A percentile compares a stretch with the other conserved stretches of the same genome.
phyloP scores from a whole-genome alignment of 805 yeast species.

The Wickerhamomyces queroliae region DNA sequence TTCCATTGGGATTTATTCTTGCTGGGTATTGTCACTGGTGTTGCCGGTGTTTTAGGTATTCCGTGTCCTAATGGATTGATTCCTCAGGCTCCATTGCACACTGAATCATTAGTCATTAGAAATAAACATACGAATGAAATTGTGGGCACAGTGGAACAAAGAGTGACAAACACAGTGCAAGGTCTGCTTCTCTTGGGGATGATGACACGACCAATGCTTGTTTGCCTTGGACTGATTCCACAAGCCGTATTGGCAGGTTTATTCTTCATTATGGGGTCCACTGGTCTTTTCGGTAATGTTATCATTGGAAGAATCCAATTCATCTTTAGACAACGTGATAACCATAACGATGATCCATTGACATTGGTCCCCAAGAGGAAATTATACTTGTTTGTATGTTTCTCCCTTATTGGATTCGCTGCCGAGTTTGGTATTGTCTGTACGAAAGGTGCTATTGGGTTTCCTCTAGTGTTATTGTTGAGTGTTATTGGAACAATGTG shows the following conservation, averaged over 20 bases:
- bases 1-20: slow-evolving; percentile 91
- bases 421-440: slow-evolving; percentile 82
- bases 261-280: slow-evolving; percentile 88
- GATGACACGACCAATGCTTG: slow-evolving; percentile 84
- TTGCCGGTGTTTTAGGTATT: slow-evolving; percentile 81
- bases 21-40: slow-evolving; percentile 80
- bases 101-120: slow-evolving; percentile 62
- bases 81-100: slow-evolving; percentile 96
- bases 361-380: slow-evolving; percentile 25
- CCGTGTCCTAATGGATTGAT: slow-evolving; percentile 97
- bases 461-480: slow-evolving; percentile 74
- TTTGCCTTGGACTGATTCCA: slow-evolving; percentile 79
- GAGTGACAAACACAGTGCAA: slow-evolving; percentile 79
- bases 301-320: slow-evolving; percentile 59
- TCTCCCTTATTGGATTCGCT: slow-evolving; percentile 64
- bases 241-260: slow-evolving; percentile 91
- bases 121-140: slow-evolving; percentile 17
- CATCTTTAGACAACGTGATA: slow-evolving; percentile 36
- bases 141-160: slow-evolving; percentile 71
- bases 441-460: slow-evolving; percentile 89
- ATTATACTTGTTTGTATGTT: slow-evolving; percentile 45
- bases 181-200: slow-evolving; percentile 80
- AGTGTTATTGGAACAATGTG: slow-evolving; percentile 61
- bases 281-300: slow-evolving; percentile 65
- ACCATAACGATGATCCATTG: slow-evolving; percentile 21